Evolutionary conservation across 78 protist genomes (phyloP).

Genomic region (Mantamonas sphyraenae): DNA sequence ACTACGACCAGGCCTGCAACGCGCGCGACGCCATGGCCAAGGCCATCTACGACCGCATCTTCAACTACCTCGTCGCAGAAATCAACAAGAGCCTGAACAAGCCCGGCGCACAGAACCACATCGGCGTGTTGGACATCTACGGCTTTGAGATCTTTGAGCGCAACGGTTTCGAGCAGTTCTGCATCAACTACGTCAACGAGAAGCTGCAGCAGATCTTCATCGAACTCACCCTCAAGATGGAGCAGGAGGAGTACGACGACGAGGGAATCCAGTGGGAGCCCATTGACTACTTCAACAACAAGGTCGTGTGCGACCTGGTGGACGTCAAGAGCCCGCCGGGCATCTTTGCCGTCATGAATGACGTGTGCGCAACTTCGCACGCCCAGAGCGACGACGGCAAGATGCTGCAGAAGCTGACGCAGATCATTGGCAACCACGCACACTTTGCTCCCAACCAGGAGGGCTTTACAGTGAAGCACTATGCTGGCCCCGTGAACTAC

Average conservation of each 20-base stretch:
- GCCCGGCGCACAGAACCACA: neutral
- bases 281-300: constrained; percentile 73
- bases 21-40: constrained; percentile 55
- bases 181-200: constrained; percentile 94
- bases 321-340: constrained; percentile 40
- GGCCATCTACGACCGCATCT: constrained; percentile 25
- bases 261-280: constrained; percentile 80
- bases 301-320: constrained; percentile 59
- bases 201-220: constrained; percentile 84
- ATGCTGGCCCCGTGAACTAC: neutral
- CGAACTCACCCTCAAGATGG: constrained; percentile 71
- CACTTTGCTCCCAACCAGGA: neutral
- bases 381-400: constrained; percentile 6
- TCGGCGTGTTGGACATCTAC: constrained; percentile 82
- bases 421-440: neutral
- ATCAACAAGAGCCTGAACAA: constrained; percentile 48
- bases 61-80: constrained; percentile 43
- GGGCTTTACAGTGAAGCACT: constrained; percentile 11
- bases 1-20: too few species aligned
- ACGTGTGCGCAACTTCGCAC: constrained; percentile 29
- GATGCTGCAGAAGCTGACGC: constrained; percentile 9
- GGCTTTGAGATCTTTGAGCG: constrained; percentile 80
- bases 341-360: constrained; percentile 28
- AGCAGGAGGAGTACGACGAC: constrained; percentile 77
- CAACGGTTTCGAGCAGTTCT: constrained; percentile 91